These are phyloP conservation scores for Mycosphaerelloides madeirae DNA, from an alignment of 2,329 filamentous ascomycete genomes.

Conservation along the genomic window DNA sequence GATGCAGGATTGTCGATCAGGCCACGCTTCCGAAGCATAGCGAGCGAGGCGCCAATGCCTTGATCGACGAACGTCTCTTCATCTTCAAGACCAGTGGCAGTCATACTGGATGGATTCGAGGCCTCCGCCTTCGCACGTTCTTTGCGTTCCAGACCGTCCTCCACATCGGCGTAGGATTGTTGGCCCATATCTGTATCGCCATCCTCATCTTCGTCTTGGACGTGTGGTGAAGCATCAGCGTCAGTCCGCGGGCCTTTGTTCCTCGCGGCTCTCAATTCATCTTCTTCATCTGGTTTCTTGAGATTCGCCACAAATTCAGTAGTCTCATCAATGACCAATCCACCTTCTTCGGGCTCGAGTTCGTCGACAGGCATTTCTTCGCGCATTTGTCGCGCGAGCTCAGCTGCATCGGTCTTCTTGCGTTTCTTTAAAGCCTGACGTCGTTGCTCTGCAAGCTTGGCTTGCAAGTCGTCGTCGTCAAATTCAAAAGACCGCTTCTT, in stretches of 20 bases:
- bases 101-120: conserved; percentile 44
- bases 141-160: conserved; percentile 45
- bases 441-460: conserved; percentile 76
- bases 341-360: conserved; percentile 52
- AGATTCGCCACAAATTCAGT: conserved; percentile 89
- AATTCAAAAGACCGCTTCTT: conserved; percentile 65
- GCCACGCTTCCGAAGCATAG: conserved; percentile 78
- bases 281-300: conserved; percentile 58
- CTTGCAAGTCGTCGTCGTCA: conserved; percentile 81
- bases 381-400: conserved; percentile 73
- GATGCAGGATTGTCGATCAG: conserved; percentile 64
- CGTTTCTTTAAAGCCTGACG: conserved; percentile 83
- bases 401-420: conserved; percentile 79
- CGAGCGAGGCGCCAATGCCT: conserved; percentile 76
- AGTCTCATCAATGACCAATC: conserved; percentile 90
- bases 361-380: conserved; percentile 63
- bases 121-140: conserved; percentile 41
- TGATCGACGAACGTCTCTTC: conserved; percentile 69
- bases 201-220: conserved; percentile 49
- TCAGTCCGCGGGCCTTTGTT: no score
- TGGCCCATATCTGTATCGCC: conserved; percentile 37
- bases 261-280: conserved; percentile 34
- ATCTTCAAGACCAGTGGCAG: conserved; percentile 71
- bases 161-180: conserved; percentile 36
- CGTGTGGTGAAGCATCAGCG: conserved; percentile 35